Conservation (phyloP, 208 protist species). For the Trypanosoma boissoni region DNA sequence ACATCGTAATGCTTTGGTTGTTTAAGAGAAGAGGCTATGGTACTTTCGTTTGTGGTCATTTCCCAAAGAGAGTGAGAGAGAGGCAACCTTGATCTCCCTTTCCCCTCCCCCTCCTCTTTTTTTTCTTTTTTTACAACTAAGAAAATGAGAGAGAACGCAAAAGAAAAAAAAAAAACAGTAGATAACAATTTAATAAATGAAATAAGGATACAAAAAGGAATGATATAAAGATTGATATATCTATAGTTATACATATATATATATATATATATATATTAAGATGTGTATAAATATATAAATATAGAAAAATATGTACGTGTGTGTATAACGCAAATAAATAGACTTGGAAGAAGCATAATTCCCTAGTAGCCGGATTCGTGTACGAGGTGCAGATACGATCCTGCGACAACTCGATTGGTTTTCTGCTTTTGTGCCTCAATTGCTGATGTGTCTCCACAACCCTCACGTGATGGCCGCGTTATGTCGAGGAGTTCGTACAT, state of each 20-base stretch:
- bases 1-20: conserved; percentile 22
- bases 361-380: conserved; percentile 79
- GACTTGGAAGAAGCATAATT: neutral
- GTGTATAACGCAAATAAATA: neutral
- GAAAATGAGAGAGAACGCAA: neutral
- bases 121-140: conserved; percentile 3
- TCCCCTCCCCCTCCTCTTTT: neutral
- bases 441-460: conserved; percentile 6
- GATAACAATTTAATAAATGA: neutral
- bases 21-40: conserved; percentile 9
- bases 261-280: neutral
- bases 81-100: too few species aligned
- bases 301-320: neutral
- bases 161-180: neutral
- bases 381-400: conserved; percentile 75
- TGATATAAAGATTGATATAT: conserved; percentile 2
- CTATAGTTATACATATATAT: neutral
- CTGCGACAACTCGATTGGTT: conserved; percentile 40
- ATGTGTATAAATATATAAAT: neutral
- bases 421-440: conserved; percentile 20
- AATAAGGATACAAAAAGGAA: conserved; percentile 4
- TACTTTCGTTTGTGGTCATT: conserved; percentile 28
- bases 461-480: conserved; percentile 4
- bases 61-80: neutral
- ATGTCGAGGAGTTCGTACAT: conserved; percentile 77